Percentiles rank a stretch among this genome's conserved stretches.
Evolutionary conservation across 805 yeast species (phyloP).

Genomic region (Yarrowia porcina): DNA sequence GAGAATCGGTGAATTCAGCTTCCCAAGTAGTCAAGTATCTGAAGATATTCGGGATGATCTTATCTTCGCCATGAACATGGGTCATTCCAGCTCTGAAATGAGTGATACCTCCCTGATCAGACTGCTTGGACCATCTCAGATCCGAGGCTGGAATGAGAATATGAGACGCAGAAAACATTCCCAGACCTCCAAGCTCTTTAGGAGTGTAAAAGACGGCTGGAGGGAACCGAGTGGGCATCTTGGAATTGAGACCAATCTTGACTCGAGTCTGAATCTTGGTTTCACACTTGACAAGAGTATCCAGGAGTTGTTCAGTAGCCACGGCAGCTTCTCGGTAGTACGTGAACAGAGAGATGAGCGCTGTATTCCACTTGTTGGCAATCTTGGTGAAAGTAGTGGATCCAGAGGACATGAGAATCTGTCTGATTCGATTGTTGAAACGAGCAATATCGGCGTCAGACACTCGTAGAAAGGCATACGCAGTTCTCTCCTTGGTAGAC

Average conservation of each 20-base stretch:
- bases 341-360: constrained; percentile 77
- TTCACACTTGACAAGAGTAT: constrained; percentile 82
- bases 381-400: constrained; percentile 92
- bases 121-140: constrained; percentile 83
- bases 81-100: constrained; percentile 94
- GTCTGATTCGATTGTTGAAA: constrained; percentile 81
- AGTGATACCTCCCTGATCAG: constrained; percentile 82
- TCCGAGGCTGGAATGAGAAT: constrained; percentile 92
- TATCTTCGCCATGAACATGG: constrained; percentile 57
- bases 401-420: constrained; percentile 91
- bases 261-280: constrained; percentile 92
- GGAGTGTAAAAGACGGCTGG: constrained; percentile 99
- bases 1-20: constrained; percentile 89
- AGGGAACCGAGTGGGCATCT: constrained; percentile 98
- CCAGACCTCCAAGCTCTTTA: constrained; percentile 93
- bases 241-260: constrained; percentile 90
- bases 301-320: constrained; percentile 72
- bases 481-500: constrained; percentile 75
- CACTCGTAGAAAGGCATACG: constrained; percentile 82
- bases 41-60: constrained; percentile 87
- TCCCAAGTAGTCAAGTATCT: constrained; percentile 96
- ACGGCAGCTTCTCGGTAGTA: constrained; percentile 93
- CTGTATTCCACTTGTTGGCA: constrained; percentile 95
- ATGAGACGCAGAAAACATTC: constrained; percentile 97
- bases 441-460: constrained; percentile 73